Percentiles rank a stretch among this genome's conserved stretches.
Conservation (phyloP, 371 early-diverging fungal genomes). For the Mortierella sp. region DNA sequence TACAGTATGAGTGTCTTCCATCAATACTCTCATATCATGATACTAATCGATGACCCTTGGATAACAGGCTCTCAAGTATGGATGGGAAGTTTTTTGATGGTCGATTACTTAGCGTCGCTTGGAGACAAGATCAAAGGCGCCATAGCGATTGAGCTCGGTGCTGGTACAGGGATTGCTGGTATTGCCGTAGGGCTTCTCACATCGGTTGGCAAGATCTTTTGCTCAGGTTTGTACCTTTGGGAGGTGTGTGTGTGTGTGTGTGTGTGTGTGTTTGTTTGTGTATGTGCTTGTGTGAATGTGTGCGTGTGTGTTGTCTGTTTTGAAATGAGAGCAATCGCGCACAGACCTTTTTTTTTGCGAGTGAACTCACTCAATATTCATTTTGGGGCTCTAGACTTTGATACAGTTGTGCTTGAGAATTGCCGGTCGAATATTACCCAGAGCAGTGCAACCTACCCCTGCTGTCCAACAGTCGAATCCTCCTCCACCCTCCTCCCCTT, state of each 20-base stretch:
- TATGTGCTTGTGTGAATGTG: too few species aligned
- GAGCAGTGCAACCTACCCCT: conserved; percentile 3
- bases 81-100: conserved; percentile 42
- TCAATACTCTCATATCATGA: too few species aligned
- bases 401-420: conserved; percentile 18
- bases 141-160: conserved; percentile 30
- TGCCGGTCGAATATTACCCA: conserved; percentile 23
- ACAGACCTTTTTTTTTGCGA: too few species aligned
- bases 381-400: conserved; percentile 13
- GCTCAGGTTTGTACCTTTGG: conserved; percentile 21
- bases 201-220: conserved; percentile 13
- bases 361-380: too few species aligned
- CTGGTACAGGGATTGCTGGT: conserved; percentile 40
- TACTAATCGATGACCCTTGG: too few species aligned
- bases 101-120: conserved; percentile 29
- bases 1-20: too few species aligned
- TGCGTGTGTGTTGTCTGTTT: too few species aligned
- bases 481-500: too few species aligned
- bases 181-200: conserved; percentile 17
- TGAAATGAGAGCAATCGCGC: too few species aligned
- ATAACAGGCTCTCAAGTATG: conserved; percentile 35
- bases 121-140: conserved; percentile 9
- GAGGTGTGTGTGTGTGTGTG: too few species aligned
- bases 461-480: too few species aligned
- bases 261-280: too few species aligned